Evolutionary conservation across 2,329 filamentous ascomycete genomes (phyloP), one percentile per base, ranked within the genome.

Genomic region (Aspergillus awamori): DNA sequence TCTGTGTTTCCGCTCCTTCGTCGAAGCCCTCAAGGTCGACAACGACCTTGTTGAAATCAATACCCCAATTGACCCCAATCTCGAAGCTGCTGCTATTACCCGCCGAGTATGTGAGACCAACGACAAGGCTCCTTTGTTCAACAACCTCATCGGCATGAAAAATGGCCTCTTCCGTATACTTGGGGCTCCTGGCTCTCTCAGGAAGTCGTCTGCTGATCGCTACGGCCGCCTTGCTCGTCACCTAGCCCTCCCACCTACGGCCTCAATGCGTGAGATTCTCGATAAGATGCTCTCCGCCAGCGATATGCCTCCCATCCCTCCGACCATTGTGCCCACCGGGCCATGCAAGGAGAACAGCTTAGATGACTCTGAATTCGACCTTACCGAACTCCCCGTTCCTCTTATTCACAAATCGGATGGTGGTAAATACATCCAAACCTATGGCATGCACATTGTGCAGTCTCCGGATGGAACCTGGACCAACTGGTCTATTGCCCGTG

Each of bases 381-480:
- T 84, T 0, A 76, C 69, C 0, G 67, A 65, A 11, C 69, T 83
- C 0, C 80, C 82, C 0, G 74, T 72, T 0, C 82, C 82, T 0
- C 53, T 76, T 11, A 69, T 83, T 0, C 80, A 84, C 66, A 58
- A 79, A 60, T 65, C 69, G 0, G 82, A 84, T 58, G 82, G 82
- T 0, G 82, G 82, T 0, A 81, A 79, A 57, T 84, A 84, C 59
- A 68, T 84, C 22, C 81, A 83, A 61, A 84, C 82, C 0, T 81
- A 79, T 57, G 82, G 82, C 2, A 81, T 84, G 69, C 77, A 83
- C 53, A 68, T 83, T 8, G 65, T 84, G 0, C 78, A 80, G 61
- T 74, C 77, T 0, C 80, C 82, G 0, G 78, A 81, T 60, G 75
- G 73, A 2, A 71, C 69, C 10, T 84, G 82, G 82, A 82, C 79